Evolutionary conservation across 495 filamentous ascomycete genomes (phyloP).

Genomic region (Venustampulla echinocandica): DNA sequence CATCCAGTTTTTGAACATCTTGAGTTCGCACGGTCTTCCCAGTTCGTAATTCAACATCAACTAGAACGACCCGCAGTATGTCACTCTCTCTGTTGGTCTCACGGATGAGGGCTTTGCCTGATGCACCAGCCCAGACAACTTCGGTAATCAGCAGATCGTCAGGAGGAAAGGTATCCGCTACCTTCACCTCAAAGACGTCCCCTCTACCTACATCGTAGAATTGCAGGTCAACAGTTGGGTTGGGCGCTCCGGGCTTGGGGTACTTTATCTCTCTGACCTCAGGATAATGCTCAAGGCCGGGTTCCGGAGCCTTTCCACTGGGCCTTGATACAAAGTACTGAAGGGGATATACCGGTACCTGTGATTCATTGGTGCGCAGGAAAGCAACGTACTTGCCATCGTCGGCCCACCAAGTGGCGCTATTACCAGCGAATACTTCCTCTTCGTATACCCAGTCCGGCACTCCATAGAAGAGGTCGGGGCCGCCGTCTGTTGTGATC

Average conservation of each 20-base stretch:
- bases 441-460: conserved; percentile 99
- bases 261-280: conserved; percentile 92
- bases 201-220: conserved; percentile 82
- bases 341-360: conserved; percentile 86
- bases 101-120: conserved; percentile 67
- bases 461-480: conserved; percentile 88
- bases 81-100: conserved; percentile 95
- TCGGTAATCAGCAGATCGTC: conserved; percentile 87
- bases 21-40: conserved; percentile 70
- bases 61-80: conserved; percentile 70
- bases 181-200: conserved; percentile 70
- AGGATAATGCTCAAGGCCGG: conserved; percentile 81
- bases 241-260: conserved; percentile 89
- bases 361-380: conserved; percentile 82
- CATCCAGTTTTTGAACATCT: conserved; percentile 74
- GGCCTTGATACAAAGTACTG: conserved; percentile 89
- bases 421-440: conserved; percentile 76
- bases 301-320: conserved; percentile 59
- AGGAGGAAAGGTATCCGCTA: conserved; percentile 67
- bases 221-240: conserved; percentile 76
- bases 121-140: conserved; percentile 76
- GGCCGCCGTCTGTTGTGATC: conserved; percentile 80
- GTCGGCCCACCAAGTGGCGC: conserved; percentile 87
- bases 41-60: conserved; percentile 68
- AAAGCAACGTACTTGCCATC: conserved; percentile 86